Conservation (phyloP, 768 basidiomycete genomes). For the Leucogyrophana mollusca region DNA sequence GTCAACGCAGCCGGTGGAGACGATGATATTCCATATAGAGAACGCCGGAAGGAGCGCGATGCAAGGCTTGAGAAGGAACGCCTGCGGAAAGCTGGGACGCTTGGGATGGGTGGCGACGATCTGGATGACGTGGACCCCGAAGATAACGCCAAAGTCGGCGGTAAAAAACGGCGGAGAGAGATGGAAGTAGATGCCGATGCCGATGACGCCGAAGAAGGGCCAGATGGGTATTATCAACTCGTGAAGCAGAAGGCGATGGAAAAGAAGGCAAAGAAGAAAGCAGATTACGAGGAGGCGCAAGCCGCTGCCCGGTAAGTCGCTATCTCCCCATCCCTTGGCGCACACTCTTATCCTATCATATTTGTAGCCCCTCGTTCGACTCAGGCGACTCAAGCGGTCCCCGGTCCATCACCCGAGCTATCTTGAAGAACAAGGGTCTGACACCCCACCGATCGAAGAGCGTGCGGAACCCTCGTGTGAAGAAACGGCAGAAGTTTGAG, state of each 20-base stretch:
- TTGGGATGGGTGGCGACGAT: slow-evolving; percentile 61
- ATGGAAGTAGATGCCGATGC: slow-evolving; percentile 37
- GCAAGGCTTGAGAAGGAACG: slow-evolving; percentile 48
- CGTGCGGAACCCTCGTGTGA: slow-evolving; percentile 95
- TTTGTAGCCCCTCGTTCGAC: slow-evolving; percentile 28
- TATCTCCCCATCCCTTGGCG: neutral
- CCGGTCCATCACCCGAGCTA: slow-evolving; percentile 84
- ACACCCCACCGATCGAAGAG: slow-evolving; percentile 87
- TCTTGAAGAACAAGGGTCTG: slow-evolving; percentile 91
- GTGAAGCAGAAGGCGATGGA: slow-evolving; percentile 72
- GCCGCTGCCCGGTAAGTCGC: slow-evolving; percentile 56
- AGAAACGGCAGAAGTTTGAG: slow-evolving; percentile 92
- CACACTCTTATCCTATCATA: slow-evolving; percentile 6
- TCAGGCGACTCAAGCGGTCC: slow-evolving; percentile 62
- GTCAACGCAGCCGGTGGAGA: slow-evolving; percentile 79
- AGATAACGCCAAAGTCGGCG: slow-evolving; percentile 29
- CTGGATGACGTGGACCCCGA: slow-evolving; percentile 58
- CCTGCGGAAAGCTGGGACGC: slow-evolving; percentile 32
- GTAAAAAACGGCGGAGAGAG: slow-evolving; percentile 35
- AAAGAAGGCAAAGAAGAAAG: slow-evolving; percentile 78
- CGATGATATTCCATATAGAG: slow-evolving; percentile 91
- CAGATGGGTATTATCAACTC: slow-evolving; percentile 87
- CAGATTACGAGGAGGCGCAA: slow-evolving; percentile 68
- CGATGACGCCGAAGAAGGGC: slow-evolving; percentile 44
- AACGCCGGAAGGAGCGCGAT: slow-evolving; percentile 65